Evolutionary conservation across 352 stramenopile species (phyloP), one percentile per base, ranked within the genome.

Genomic region (Pythium graminicola): DNA sequence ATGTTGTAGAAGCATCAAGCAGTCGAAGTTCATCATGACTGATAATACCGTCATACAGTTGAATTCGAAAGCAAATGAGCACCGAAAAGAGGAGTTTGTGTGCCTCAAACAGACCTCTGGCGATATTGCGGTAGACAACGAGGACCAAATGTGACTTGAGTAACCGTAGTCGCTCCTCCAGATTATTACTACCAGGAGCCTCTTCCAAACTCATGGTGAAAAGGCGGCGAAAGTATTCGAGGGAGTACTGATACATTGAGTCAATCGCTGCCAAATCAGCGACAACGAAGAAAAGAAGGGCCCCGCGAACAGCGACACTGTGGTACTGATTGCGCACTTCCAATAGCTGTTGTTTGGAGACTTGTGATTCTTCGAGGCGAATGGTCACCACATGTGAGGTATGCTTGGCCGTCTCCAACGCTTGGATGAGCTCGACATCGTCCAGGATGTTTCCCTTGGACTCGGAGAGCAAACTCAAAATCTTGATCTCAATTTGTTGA

Each of bases 401-500:
- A 24, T 81, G 69, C 46, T 94, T 94, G 46, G 81, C 90, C 41
- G 91, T 77, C 54, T 95, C 96, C 69, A 98, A 89, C 6, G 91
- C 96, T 23, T 91, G 89, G 65, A 98, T 97, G 16, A 86, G 89
- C 11, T 89, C 80, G 63, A 95, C 83, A 50, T 98, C 86, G 55
- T 98, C 92, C 9, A 98, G 66, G 24, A 98, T 97, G 53, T 97
- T 97, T 28, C 89, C 91, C 50, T 96, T 74, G 0, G 86, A 96
- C 2, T 77, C 86, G 9, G 76, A 92, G 31, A 98, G 55, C 64
- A 97, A 96, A 45, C 95, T 74, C 23, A 98, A 69, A 39, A 97
- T 97, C 43, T 90, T 93, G 62, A 97, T 88, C 62, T 98, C 92
- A 46, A 97, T 97, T 36, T 96, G 87, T 54, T 97, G 96, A 11